A percentile compares a stretch with the other conserved stretches of the same genome.
Conservation (phyloP, 2,329 filamentous ascomycete genomes). For the Calonectria fujianensis region DNA sequence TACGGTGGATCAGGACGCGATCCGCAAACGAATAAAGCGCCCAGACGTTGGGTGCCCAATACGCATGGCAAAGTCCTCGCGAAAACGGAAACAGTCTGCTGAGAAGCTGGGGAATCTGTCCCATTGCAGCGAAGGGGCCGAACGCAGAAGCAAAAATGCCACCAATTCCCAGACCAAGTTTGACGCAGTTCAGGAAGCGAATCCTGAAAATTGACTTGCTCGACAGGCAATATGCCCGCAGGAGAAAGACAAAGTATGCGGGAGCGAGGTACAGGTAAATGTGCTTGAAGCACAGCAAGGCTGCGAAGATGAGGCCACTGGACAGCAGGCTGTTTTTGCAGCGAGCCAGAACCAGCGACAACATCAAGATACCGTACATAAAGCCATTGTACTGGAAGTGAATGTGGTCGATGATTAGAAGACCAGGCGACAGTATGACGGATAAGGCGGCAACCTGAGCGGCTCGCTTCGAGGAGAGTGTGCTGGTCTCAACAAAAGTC, state of each 20-base stretch:
- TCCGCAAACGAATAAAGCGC: conserved; percentile 96
- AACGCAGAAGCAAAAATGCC: conserved; percentile 87
- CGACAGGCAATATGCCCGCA: conserved; percentile 92
- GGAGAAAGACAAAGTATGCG: conserved; percentile 94
- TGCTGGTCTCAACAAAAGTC: conserved; percentile 84
- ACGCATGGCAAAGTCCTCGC: conserved; percentile 94
- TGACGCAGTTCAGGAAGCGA: conserved; percentile 85
- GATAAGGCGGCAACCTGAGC: conserved; percentile 92
- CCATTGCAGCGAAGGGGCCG: conserved; percentile 88
- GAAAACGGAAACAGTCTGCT: conserved; percentile 95
- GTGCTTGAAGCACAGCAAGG: conserved; percentile 94
- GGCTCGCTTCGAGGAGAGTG: conserved; percentile 79
- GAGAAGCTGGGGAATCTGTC: conserved; percentile 88
- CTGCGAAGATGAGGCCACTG: conserved; percentile 89
- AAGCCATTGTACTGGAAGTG: conserved; percentile 99
- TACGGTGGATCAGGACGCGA: conserved; percentile 86
- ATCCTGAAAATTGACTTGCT: conserved; percentile 85
- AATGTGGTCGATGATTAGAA: conserved; percentile 98
- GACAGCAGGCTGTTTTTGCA: conserved; percentile 83
- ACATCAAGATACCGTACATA: conserved; percentile 91
- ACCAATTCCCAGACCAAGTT: conserved; percentile 84
- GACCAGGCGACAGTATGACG: conserved; percentile 91
- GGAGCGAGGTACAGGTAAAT: conserved; percentile 98
- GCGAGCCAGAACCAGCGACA: conserved; percentile 89
- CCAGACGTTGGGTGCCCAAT: conserved; percentile 99